These are phyloP conservation scores for Candolleomyces eurysporus DNA, from an alignment of 768 basidiomycete genomes.

Conservation along the genomic window DNA sequence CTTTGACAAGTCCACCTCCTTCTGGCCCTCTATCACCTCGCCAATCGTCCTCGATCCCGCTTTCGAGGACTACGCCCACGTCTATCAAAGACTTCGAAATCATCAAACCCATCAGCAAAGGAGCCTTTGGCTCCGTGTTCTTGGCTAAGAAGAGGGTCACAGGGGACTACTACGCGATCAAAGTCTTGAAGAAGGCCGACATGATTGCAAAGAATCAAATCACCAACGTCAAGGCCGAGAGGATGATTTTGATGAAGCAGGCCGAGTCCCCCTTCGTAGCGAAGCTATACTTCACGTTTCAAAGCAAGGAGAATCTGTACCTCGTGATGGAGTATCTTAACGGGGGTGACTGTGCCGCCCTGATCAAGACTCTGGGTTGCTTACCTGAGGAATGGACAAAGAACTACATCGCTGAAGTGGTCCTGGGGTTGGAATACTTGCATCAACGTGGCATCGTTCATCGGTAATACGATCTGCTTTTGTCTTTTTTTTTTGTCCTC, in stretches of 20 bases:
- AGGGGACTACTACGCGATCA: constrained; percentile 99
- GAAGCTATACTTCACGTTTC: constrained; percentile 98
- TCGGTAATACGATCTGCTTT: constrained; percentile 58
- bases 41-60: constrained; percentile 72
- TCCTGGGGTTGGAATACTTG: constrained; percentile 94
- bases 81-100: constrained; percentile 99
- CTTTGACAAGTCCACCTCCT: constrained; percentile 59
- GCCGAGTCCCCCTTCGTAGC: constrained; percentile 98
- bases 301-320: constrained; percentile 98
- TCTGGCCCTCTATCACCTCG: constrained; percentile 82
- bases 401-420: constrained; percentile 95
- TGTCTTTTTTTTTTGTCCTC: not conserved
- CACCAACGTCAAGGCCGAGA: constrained; percentile 98
- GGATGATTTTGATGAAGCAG: constrained; percentile 99
- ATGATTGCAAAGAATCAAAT: constrained; percentile 99
- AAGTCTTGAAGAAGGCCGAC: constrained; percentile 99
- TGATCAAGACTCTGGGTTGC: constrained; percentile 93
- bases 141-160: constrained; percentile 97
- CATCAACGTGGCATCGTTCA: constrained; percentile 95
- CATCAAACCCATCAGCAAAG: constrained; percentile 99
- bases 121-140: constrained; percentile 98
- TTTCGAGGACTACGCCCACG: constrained; percentile 77
- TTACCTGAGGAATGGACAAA: constrained; percentile 96
- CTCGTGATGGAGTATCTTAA: constrained; percentile 99
- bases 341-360: constrained; percentile 95